phyloP scores from a whole-genome alignment of 306 rosid genomes.

The Citrullus amarus region DNA sequence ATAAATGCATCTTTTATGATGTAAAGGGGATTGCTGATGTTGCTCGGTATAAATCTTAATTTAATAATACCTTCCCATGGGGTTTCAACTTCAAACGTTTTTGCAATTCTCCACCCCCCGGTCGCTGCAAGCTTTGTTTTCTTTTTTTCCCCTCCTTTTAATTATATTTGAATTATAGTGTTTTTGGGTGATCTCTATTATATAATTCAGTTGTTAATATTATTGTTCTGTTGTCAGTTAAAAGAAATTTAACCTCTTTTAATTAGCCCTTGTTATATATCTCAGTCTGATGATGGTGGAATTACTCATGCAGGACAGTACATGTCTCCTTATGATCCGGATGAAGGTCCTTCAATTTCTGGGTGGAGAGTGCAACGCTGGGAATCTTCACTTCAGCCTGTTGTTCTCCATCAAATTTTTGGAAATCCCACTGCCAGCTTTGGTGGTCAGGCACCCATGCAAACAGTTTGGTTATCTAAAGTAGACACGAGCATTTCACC shows the following conservation, averaged over 20 bases:
- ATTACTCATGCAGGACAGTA: slow-evolving; percentile 70
- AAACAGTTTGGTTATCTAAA: slow-evolving; percentile 96
- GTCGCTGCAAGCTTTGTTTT: background rate
- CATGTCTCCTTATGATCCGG: slow-evolving; percentile 99
- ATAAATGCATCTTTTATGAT: background rate
- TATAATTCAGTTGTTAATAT: too few species aligned
- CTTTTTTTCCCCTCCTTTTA: too few species aligned
- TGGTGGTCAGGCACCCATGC: slow-evolving; percentile 96
- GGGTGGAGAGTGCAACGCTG: slow-evolving; percentile 99
- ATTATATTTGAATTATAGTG: background rate
- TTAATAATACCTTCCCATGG: background rate
- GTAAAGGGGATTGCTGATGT: background rate
- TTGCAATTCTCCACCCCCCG: background rate
- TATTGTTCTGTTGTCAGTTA: background rate
- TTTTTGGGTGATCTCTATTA: background rate
- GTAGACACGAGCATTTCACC: slow-evolving; percentile 82
- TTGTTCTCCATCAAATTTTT: slow-evolving; percentile 96
- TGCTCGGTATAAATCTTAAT: background rate
- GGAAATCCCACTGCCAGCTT: slow-evolving; percentile 86
- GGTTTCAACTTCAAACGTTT: background rate
- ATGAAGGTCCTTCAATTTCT: slow-evolving; percentile 94
- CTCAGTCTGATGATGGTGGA: background rate
- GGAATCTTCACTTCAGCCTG: slow-evolving; percentile 91
- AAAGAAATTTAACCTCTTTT: background rate
- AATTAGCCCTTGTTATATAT: background rate